Conservation (phyloP, 352 stramenopile species). For the Elongisporangium anandrum region DNA sequence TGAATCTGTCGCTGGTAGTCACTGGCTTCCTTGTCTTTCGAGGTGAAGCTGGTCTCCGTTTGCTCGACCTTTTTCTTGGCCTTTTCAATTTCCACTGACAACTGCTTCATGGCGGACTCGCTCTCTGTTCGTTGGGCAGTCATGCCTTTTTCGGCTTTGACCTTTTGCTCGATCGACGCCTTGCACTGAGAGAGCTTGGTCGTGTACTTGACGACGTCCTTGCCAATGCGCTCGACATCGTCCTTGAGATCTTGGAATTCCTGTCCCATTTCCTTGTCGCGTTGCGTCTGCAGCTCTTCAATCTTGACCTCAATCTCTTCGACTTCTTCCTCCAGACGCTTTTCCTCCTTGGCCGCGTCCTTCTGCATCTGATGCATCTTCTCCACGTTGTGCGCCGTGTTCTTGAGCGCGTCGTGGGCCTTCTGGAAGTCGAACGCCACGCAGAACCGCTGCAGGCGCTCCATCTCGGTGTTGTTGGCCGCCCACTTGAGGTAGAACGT, state of each 20-base stretch:
- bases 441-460: slow-evolving; percentile 96
- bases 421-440: slow-evolving; percentile 95
- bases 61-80: slow-evolving; percentile 58
- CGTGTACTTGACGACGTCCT: slow-evolving; percentile 80
- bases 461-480: slow-evolving; percentile 98
- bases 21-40: slow-evolving; percentile 61
- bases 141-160: slow-evolving; percentile 53
- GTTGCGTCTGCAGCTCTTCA: slow-evolving; percentile 60
- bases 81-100: slow-evolving; percentile 82
- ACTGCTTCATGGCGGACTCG: slow-evolving; percentile 65
- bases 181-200: slow-evolving; percentile 79
- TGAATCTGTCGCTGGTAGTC: slow-evolving; percentile 84
- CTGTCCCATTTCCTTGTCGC: slow-evolving; percentile 83
- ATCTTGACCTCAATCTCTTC: slow-evolving; percentile 85
- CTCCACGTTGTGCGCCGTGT: slow-evolving; percentile 84
- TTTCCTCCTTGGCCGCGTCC: slow-evolving; percentile 49
- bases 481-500: slow-evolving; percentile 98
- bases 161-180: slow-evolving; percentile 61
- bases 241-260: slow-evolving; percentile 82
- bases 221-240: slow-evolving; percentile 72
- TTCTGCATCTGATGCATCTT: slow-evolving; percentile 87
- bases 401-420: slow-evolving; percentile 83
- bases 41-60: slow-evolving; percentile 35
- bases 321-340: slow-evolving; percentile 59
- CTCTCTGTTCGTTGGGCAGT: slow-evolving; percentile 75